Evolutionary conservation across 352 stramenopile genomes (phyloP).

Genomic region (Globisporangium rhizosaccharum): DNA sequence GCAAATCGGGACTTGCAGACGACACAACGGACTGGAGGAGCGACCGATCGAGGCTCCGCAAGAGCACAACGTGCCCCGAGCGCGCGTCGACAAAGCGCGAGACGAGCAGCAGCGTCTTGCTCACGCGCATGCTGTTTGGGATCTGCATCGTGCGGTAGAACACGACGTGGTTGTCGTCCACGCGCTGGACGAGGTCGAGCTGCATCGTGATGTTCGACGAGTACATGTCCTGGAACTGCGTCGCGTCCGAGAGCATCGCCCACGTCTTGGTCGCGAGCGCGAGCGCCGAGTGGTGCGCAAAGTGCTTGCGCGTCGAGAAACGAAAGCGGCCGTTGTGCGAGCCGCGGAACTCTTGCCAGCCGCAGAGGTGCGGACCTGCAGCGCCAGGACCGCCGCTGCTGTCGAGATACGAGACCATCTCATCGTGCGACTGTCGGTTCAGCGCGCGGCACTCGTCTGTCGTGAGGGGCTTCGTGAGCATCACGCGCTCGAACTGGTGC

Average conservation of each 20-base stretch:
- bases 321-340: constrained; percentile 8
- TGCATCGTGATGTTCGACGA: constrained; percentile 36
- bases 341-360: constrained; percentile 12
- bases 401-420: constrained; percentile 44
- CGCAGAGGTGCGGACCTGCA: constrained; percentile 1
- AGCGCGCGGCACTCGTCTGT: constrained; percentile 38
- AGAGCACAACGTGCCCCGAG: constrained; percentile 3
- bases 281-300: constrained; percentile 16
- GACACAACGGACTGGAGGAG: neutral
- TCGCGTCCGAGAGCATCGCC: constrained; percentile 21
- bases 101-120: constrained; percentile 11
- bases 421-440: constrained; percentile 27
- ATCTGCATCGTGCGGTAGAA: constrained; percentile 14
- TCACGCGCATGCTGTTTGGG: constrained; percentile 10
- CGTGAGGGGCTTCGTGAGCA: constrained; percentile 30
- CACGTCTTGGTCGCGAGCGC: constrained; percentile 28
- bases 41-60: constrained; percentile 6
- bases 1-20: neutral
- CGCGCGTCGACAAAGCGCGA: constrained; percentile 4
- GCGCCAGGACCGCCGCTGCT: constrained; percentile 15
- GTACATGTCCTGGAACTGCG: constrained; percentile 22
- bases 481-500: constrained; percentile 41
- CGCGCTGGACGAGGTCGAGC: constrained; percentile 15
- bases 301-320: constrained; percentile 14
- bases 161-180: constrained; percentile 14